Evolutionary conservation across 2,329 filamentous ascomycete genomes (phyloP), one percentile per base, ranked within the genome.

Genomic region (Colletotrichum kahawae): DNA sequence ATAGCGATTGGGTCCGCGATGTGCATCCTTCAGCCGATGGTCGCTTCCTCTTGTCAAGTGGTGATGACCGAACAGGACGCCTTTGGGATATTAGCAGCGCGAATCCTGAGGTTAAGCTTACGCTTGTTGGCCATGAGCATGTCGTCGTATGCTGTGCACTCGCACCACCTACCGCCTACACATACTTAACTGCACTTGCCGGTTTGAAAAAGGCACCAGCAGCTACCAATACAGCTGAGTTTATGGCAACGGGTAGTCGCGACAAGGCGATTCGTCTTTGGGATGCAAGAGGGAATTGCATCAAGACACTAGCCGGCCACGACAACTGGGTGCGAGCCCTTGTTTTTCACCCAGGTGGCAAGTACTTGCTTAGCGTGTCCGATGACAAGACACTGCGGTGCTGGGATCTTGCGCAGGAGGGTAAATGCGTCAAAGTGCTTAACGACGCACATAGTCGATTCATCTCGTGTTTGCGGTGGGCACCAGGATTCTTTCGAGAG

Each of bases 351-450:
- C 96, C 96, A 0, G 94, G 95, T 9, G 96, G 96, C 56, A 97
- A 96, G 84, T 98, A 97, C 80, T 89, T 98, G 2, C 85, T 98
- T 7, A 96, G 93, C 7, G 95, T 94, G n/a, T 91, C 93, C 18
- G 96, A 98, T 82, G 96, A 98, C 86, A 98, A 97, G 86, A 96
- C 95, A 5, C 89, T 98, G 74, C 90, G 96, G 70, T 98, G 96
- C 87, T 98, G 96, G 96, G 96, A 98, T 85, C 87, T 98, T 27
- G 90, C 91, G 36, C 96, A 98, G 82, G 95, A 98, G 82, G 95
- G 95, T 51, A 96, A 95, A 81, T 96, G 95, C 79, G 95, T 98
- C 78, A 96, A 96, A 84, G 93, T 92, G 1, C 86, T 98, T 18
- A 88, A 90, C 43, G 94, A 95, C 77, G 92, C 92, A 0, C 95